Evolutionary conservation across 2,329 filamentous ascomycete genomes (phyloP).

Genomic region (Myriosclerotinia scirpicola): DNA sequence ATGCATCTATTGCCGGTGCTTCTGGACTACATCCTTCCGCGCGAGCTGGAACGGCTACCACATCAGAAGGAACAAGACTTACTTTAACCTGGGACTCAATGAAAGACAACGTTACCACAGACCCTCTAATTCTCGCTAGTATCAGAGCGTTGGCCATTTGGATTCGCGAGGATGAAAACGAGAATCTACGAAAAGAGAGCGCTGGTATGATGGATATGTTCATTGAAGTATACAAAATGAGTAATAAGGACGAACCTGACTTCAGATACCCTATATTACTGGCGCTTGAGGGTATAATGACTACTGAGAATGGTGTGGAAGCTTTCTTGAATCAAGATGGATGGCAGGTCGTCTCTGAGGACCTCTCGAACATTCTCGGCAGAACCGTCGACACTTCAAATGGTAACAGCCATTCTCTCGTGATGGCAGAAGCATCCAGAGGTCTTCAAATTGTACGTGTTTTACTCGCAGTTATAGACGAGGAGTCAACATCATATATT

Average conservation of each 20-base stretch:
- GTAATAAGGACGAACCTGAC: conserved; percentile 44
- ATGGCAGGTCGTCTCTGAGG: conserved; percentile 54
- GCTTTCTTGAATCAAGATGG: conserved; percentile 52
- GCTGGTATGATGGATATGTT: conserved; percentile 63
- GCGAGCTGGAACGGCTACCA: conserved; percentile 47
- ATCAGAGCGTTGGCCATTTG: conserved; percentile 61
- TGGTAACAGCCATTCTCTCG: conserved; percentile 1
- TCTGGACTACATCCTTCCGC: conserved; percentile 61
- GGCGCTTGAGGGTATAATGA: conserved; percentile 58
- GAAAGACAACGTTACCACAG: conserved; percentile 49
- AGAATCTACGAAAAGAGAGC: conserved; percentile 49
- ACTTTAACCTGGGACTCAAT: conserved; percentile 59
- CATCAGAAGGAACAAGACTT: conserved; percentile 46
- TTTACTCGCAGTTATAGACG: conserved; percentile 53
- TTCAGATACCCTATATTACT: conserved; percentile 59
- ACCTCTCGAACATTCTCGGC: conserved; percentile 49
- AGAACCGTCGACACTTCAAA: conserved; percentile 26
- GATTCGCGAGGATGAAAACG: conserved; percentile 68
- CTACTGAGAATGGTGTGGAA: conserved; percentile 44
- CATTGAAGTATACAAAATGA: conserved; percentile 56
- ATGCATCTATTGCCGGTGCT: conserved; percentile 62
- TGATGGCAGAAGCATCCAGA: conserved; percentile 45
- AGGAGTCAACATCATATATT: conserved; percentile 44
- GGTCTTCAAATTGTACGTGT: conserved; percentile 58
- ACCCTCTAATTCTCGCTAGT: conserved; percentile 60